Percentiles rank a stretch among this genome's conserved stretches.
phyloP scores from a whole-genome alignment of 192 early-diverging fungal genomes.

The Linnemannia exigua region DNA sequence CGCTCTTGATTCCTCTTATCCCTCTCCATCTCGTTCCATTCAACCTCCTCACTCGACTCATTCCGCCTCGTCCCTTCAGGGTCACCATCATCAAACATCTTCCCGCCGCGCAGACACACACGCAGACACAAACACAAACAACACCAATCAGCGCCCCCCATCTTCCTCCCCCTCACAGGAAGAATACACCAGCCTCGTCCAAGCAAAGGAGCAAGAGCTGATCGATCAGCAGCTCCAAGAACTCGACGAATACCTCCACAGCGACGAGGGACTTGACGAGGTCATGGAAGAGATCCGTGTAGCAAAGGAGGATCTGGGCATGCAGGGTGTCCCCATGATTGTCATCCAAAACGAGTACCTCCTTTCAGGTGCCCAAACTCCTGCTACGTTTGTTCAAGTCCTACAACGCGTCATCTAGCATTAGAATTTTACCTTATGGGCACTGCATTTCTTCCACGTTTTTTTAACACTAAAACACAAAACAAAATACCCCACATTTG shows the following conservation, averaged over 20 bases:
- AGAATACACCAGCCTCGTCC: background rate
- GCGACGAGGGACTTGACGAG: conserved; percentile 17
- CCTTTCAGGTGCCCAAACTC: conserved; percentile 18
- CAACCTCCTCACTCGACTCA: background rate
- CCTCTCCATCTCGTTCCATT: too few relatives aligned
- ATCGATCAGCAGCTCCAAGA: conserved; percentile 16
- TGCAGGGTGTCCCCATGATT: conserved; percentile 34
- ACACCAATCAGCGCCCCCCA: background rate
- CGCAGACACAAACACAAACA: background rate
- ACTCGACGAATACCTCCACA: conserved; percentile 14
- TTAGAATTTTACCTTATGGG: background rate
- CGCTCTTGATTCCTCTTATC: background rate
- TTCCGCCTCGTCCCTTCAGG: background rate
- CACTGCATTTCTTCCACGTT: too few relatives aligned
- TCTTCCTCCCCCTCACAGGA: background rate
- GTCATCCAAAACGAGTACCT: conserved; percentile 39
- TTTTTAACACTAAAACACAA: background rate
- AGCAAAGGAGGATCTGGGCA: conserved; percentile 18
- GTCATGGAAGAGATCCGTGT: conserved; percentile 27
- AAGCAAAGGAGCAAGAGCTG: background rate
- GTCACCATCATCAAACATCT: background rate
- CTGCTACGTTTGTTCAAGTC: conserved; percentile 28
- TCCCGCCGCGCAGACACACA: background rate
- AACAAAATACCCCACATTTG: background rate
- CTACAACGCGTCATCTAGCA: conserved; percentile 27